Percentiles rank a stretch among this genome's conserved stretches.
phyloP scores from a whole-genome alignment of 805 yeast genomes.

The Yarrowia sp. region DNA sequence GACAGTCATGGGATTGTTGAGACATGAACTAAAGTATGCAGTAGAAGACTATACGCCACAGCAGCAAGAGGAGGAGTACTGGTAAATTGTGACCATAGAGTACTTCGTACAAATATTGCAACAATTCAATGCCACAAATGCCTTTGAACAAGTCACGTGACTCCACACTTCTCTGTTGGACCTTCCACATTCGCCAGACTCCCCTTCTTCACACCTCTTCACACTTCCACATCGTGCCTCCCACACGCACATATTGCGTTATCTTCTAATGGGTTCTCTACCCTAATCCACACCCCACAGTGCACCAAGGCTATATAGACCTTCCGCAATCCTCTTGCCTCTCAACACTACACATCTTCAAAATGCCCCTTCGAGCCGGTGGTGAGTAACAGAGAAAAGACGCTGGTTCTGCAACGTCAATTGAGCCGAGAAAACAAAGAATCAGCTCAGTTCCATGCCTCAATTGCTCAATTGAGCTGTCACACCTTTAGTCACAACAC shows the following conservation, averaged over 20 bases:
- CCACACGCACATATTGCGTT: slow-evolving; percentile 31
- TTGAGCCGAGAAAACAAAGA: not conserved
- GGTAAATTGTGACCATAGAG: too few species aligned
- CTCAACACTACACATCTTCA: slow-evolving; percentile 6
- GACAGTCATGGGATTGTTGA: too few species aligned
- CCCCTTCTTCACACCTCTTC: too few species aligned
- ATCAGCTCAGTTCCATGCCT: not conserved
- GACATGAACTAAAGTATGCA: too few species aligned
- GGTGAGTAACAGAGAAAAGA: slow-evolving; percentile 3
- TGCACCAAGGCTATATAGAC: not conserved
- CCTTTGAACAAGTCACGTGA: too few species aligned
- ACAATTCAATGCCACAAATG: too few species aligned
- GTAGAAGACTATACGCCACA: too few species aligned
- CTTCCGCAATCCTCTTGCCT: not conserved
- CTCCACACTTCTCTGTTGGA: too few species aligned
- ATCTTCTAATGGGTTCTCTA: slow-evolving; percentile 35
- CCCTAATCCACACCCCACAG: slow-evolving; percentile 32
- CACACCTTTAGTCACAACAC: not conserved
- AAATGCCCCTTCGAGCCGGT: slow-evolving; percentile 36
- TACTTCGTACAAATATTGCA: too few species aligned
- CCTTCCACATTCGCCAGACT: too few species aligned
- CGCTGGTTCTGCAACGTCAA: not conserved
- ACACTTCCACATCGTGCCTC: not conserved
- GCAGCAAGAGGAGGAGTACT: too few species aligned
- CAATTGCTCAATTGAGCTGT: not conserved